Evolutionary conservation across 768 basidiomycete species (phyloP).

Genomic region (Botryobasidium botryosum): DNA sequence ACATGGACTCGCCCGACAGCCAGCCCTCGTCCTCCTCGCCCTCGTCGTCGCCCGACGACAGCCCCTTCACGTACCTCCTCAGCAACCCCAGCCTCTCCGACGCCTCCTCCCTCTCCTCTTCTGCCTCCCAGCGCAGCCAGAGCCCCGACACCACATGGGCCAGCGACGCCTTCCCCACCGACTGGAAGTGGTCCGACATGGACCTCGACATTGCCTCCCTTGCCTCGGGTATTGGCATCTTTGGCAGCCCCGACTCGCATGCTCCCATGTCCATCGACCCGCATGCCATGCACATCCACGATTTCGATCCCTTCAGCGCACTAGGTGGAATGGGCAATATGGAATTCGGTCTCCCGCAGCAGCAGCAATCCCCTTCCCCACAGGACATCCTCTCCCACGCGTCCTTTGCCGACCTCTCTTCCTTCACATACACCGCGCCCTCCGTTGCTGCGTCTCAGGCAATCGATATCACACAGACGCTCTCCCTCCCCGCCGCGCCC

Average conservation of each 20-base stretch:
- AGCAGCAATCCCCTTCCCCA: too few relatives aligned
- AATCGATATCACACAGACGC: neutral
- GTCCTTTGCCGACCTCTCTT: too few relatives aligned
- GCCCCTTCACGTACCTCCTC: too few relatives aligned
- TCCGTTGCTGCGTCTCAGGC: neutral
- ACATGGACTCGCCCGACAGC: too few relatives aligned
- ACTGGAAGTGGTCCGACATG: neutral
- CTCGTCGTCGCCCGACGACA: too few relatives aligned
- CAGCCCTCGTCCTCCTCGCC: too few relatives aligned
- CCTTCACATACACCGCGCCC: neutral
- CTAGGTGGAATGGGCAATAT: too few relatives aligned
- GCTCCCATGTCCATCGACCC: neutral
- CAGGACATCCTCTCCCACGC: too few relatives aligned
- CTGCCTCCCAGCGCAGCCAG: neutral
- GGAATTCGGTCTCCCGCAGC: too few relatives aligned
- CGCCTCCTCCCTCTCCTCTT: slow-evolving; percentile 2
- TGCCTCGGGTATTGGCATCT: neutral
- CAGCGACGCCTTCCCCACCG: neutral
- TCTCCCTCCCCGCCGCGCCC: neutral
- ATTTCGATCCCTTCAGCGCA: neutral
- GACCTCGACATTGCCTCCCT: neutral
- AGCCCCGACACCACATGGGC: neutral
- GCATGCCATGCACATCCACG: neutral
- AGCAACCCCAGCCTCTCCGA: neutral
- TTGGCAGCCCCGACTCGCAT: neutral